Conservation (phyloP, 106 monocot genomes). For the Xerophyta viscosa region DNA sequence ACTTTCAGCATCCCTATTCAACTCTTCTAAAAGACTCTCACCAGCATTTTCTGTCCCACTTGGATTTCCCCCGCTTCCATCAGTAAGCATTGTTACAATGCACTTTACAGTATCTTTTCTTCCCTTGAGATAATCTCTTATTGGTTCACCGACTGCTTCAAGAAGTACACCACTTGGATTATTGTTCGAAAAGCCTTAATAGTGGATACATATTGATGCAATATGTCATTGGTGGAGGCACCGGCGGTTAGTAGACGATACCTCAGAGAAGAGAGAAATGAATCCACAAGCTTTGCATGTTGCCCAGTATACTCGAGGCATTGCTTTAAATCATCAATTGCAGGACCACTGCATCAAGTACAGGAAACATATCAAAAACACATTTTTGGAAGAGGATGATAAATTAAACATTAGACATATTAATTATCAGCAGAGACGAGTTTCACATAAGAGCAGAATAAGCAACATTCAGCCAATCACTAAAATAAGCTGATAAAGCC, state of each 20-base stretch:
- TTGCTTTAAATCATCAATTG: conserved; percentile 90
- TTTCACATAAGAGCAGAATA: no score
- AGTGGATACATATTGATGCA: conserved; percentile 99
- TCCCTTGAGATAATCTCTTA: conserved; percentile 85
- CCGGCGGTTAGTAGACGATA: conserved; percentile 95
- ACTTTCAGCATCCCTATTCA: conserved; percentile 87
- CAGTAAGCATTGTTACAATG: conserved; percentile 98
- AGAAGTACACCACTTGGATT: conserved; percentile 91
- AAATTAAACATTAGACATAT: no score
- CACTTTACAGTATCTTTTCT: conserved; percentile 99
- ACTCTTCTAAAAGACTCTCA: conserved; percentile 91
- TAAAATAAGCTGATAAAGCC: no score
- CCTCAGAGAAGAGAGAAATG: conserved; percentile 80
- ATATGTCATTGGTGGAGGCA: conserved; percentile 97
- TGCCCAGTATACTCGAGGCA: conserved; percentile 95
- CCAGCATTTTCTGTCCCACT: conserved; percentile 49
- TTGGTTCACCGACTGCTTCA: conserved; percentile 96
- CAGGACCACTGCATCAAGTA: conserved; percentile 66
- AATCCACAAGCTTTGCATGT: conserved; percentile 94
- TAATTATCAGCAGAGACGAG: no score
- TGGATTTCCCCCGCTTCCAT: conserved; percentile 71
- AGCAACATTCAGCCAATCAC: no score
- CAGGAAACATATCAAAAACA: conserved; percentile 4
- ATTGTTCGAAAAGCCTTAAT: conserved; percentile 89
- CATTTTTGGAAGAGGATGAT: not conserved